These are phyloP conservation scores for Cyanidioschyzon merolae DNA, from an alignment of 23 red algal genomes.

Conservation along the genomic window DNA sequence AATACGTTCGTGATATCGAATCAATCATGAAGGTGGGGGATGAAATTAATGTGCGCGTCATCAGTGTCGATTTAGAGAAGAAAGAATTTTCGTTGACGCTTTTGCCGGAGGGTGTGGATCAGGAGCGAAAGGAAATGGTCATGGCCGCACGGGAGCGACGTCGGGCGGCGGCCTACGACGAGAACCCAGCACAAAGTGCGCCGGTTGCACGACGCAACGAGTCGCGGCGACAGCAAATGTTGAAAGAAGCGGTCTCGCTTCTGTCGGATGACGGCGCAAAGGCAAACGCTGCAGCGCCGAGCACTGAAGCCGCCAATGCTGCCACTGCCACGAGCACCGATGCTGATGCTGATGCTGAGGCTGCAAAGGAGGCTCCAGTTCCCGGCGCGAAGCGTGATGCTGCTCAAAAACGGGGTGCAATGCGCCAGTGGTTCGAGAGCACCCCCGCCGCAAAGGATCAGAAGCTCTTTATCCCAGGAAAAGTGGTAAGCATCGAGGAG, in stretches of 20 bases:
- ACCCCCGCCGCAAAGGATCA: slow-evolving; percentile 50
- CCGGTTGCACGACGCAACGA: neutral
- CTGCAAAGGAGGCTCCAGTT: neutral
- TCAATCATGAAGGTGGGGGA: slow-evolving; percentile 60
- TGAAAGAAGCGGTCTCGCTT: neutral
- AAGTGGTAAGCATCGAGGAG: slow-evolving; percentile 62
- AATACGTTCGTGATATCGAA: slow-evolving; percentile 57
- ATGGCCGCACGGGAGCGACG: slow-evolving; percentile 6
- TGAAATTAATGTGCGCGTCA: slow-evolving; percentile 52
- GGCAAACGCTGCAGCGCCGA: neutral
- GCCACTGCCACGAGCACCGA: neutral
- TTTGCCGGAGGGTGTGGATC: slow-evolving; percentile 17
- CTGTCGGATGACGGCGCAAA: neutral
- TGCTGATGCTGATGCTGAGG: slow-evolving; percentile 7
- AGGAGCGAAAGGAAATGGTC: neutral
- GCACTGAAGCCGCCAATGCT: neutral
- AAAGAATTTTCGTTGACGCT: slow-evolving; percentile 77
- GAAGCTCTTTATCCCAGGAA: slow-evolving; percentile 55
- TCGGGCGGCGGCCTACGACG: neutral
- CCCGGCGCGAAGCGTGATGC: neutral
- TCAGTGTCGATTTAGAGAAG: slow-evolving; percentile 47
- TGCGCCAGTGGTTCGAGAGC: slow-evolving; percentile 12
- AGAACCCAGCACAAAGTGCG: neutral
- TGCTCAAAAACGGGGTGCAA: slow-evolving; percentile 19
- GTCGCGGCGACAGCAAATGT: neutral